Evolutionary conservation across 805 yeast genomes (phyloP).

Genomic region (Pichia rugopelliculosa): DNA sequence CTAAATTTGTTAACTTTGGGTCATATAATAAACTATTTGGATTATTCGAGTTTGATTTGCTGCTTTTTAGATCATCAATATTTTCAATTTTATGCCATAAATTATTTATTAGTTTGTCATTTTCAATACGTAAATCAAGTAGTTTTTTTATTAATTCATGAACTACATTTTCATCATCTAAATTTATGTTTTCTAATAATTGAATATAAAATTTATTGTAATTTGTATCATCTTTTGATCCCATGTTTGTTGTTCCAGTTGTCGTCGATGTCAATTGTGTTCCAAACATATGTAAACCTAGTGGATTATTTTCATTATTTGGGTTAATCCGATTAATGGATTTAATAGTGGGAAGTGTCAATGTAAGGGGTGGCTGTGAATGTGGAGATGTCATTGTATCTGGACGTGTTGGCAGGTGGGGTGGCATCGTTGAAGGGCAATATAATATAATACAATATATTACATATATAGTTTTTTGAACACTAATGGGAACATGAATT

Average conservation of each 20-base stretch:
- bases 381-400: background rate
- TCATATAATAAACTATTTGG: slow-evolving; percentile 4
- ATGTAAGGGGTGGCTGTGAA: background rate
- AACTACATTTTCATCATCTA: slow-evolving; percentile 17
- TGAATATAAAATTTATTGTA: slow-evolving; percentile 1
- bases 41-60: background rate
- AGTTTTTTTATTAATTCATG: slow-evolving; percentile 20
- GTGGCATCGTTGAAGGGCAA: background rate
- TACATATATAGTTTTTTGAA: too few relatives aligned
- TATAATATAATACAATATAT: too few relatives aligned
- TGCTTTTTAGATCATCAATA: background rate
- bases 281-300: background rate
- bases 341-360: background rate
- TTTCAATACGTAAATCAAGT: slow-evolving; percentile 14
- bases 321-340: background rate
- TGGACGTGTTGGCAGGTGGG: background rate
- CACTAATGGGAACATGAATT: background rate
- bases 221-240: background rate
- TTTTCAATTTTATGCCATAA: slow-evolving; percentile 23
- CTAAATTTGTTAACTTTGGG: background rate
- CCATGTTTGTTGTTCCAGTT: background rate
- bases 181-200: slow-evolving; percentile 10
- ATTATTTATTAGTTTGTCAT: slow-evolving; percentile 17
- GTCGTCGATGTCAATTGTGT: background rate
- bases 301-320: background rate